Evolutionary conservation across 257 asterid species (phyloP).

Genomic region (Hygrophila difformis): DNA sequence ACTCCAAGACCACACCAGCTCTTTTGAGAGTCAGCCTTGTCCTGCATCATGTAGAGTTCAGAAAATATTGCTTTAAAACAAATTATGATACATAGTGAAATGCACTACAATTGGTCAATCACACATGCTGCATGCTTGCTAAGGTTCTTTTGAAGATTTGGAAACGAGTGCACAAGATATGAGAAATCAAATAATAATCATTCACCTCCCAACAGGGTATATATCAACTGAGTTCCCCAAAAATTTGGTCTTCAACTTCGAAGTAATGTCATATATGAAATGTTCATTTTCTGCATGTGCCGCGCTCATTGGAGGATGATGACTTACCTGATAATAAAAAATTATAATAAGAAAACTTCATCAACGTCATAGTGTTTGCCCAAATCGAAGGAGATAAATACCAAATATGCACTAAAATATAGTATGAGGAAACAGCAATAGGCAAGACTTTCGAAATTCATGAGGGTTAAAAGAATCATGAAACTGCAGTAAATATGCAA

Average conservation of each 20-base stretch:
- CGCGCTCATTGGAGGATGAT: constrained; percentile 66
- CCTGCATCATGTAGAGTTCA: constrained; percentile 28
- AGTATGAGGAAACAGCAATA: neutral
- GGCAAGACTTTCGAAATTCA: too few species aligned
- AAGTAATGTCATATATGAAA: constrained; percentile 47
- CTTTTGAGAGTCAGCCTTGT: constrained; percentile 45
- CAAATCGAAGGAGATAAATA: too few species aligned
- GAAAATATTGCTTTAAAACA: too few species aligned
- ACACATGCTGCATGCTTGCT: too few species aligned
- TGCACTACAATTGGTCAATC: too few species aligned
- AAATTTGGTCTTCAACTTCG: constrained; percentile 56
- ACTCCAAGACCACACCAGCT: constrained; percentile 44
- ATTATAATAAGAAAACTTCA: too few species aligned
- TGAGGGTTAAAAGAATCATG: too few species aligned
- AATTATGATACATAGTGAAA: too few species aligned
- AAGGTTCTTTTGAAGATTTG: neutral
- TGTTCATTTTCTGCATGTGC: constrained; percentile 62
- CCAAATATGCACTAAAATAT: constrained; percentile 8
- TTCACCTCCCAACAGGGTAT: constrained; percentile 58
- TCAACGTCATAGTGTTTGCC: too few species aligned
- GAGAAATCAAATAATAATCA: neutral
- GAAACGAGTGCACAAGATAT: neutral
- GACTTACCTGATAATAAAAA: constrained; percentile 25
- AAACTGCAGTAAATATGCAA: too few species aligned
- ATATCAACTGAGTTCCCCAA: constrained; percentile 56